Conservation (phyloP, 768 basidiomycete species). For the Phaeotremella fagi region DNA sequence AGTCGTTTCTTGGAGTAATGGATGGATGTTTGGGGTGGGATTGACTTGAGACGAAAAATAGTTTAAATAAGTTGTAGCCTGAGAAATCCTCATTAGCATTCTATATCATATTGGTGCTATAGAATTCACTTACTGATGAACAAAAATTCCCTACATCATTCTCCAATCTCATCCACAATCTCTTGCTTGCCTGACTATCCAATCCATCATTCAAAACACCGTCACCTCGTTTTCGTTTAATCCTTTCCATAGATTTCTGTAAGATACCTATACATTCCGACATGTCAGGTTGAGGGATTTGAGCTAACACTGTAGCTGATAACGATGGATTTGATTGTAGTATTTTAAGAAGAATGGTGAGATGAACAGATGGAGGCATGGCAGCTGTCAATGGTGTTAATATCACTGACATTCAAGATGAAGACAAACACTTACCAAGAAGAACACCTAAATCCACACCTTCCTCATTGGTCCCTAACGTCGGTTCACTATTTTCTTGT, state of each 20-base stretch:
- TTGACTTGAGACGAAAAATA: slow-evolving; percentile 15
- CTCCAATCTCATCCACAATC: slow-evolving; percentile 13
- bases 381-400: slow-evolving; percentile 15
- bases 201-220: background rate
- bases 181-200: slow-evolving; percentile 1
- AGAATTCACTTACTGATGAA: slow-evolving; percentile 24
- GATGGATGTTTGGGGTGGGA: slow-evolving; percentile 13
- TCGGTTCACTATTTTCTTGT: background rate
- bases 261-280: slow-evolving; percentile 12
- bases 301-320: slow-evolving; percentile 11
- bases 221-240: background rate
- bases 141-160: slow-evolving; percentile 18
- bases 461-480: background rate
- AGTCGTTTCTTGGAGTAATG: slow-evolving; percentile 22
- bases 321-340: slow-evolving; percentile 27
- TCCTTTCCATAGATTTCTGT: background rate
- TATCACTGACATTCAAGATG: background rate
- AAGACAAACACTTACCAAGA: slow-evolving; percentile 24
- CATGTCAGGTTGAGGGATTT: slow-evolving; percentile 31
- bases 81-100: background rate
- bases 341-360: slow-evolving; percentile 30
- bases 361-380: slow-evolving; percentile 31
- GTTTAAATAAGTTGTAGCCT: slow-evolving; percentile 35
- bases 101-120: background rate
- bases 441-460: slow-evolving; percentile 36